Percentiles rank a stretch among this genome's conserved stretches.
Conservation (phyloP, 2,329 filamentous ascomycete genomes). For the Fusarium decemcellulare region DNA sequence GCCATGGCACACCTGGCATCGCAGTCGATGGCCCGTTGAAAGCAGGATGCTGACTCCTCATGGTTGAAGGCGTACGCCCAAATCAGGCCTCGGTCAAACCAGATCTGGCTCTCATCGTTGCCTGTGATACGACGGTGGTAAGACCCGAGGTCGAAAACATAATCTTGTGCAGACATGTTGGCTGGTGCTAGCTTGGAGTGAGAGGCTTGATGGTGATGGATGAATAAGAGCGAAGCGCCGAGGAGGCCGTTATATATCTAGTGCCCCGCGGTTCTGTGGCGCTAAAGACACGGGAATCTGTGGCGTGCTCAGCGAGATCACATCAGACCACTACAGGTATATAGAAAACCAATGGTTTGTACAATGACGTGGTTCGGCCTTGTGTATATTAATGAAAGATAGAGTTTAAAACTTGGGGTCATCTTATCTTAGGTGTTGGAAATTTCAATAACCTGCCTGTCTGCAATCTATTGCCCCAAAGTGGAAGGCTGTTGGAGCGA, state of each 20-base stretch:
- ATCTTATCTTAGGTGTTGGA: no score
- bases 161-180: constrained; percentile 1
- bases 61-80: constrained; percentile 86
- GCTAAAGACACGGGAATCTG: no score
- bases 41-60: constrained; percentile 77
- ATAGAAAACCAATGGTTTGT: no score
- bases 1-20: constrained; percentile 73
- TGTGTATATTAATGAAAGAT: neutral
- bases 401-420: no score
- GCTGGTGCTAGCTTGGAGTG: neutral
- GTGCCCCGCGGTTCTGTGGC: no score
- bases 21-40: constrained; percentile 68
- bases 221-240: no score
- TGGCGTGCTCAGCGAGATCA: no score
- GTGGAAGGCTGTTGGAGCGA: no score
- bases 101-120: constrained; percentile 60
- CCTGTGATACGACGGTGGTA: constrained; percentile 21
- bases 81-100: constrained; percentile 81
- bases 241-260: no score
- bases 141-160: constrained; percentile 22
- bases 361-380: neutral
- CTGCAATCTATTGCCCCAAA: no score
- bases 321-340: no score
- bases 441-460: no score
- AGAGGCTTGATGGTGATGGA: neutral